phyloP scores from a whole-genome alignment of 495 filamentous ascomycete species.

The Geoglossum glabrum region DNA sequence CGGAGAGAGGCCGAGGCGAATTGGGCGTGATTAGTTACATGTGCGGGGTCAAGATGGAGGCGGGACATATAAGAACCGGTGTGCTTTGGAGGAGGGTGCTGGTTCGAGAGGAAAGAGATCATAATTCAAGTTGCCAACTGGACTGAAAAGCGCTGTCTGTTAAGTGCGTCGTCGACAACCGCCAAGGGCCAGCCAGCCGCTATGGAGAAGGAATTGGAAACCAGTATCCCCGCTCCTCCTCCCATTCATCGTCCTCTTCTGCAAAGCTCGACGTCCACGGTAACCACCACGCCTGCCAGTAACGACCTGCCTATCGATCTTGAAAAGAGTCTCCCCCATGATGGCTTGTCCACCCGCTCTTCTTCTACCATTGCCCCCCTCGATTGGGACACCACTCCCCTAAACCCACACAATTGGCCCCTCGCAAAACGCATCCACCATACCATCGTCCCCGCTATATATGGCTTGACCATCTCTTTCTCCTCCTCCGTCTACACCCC shows the following conservation, averaged over 20 bases:
- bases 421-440: slow-evolving; percentile 26
- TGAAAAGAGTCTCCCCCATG: neutral
- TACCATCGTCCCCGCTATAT: slow-evolving; percentile 24
- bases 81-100: neutral
- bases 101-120: neutral
- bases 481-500: slow-evolving; percentile 34
- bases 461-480: slow-evolving; percentile 25
- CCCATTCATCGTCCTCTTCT: neutral
- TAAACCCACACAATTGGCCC: slow-evolving; percentile 44
- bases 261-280: neutral
- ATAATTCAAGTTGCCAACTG: too few species aligned
- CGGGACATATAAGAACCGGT: neutral
- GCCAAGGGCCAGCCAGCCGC: too few species aligned
- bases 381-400: slow-evolving; percentile 33
- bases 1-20: neutral
- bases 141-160: neutral
- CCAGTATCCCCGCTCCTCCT: neutral
- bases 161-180: neutral
- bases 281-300: neutral
- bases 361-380: slow-evolving; percentile 1
- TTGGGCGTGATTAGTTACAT: neutral
- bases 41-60: neutral
- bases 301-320: neutral
- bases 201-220: too few species aligned
- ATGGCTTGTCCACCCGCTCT: neutral